These are phyloP conservation scores for Suhomyces coccinellae DNA, from an alignment of 1,139 yeast genomes.

Conservation along the genomic window DNA sequence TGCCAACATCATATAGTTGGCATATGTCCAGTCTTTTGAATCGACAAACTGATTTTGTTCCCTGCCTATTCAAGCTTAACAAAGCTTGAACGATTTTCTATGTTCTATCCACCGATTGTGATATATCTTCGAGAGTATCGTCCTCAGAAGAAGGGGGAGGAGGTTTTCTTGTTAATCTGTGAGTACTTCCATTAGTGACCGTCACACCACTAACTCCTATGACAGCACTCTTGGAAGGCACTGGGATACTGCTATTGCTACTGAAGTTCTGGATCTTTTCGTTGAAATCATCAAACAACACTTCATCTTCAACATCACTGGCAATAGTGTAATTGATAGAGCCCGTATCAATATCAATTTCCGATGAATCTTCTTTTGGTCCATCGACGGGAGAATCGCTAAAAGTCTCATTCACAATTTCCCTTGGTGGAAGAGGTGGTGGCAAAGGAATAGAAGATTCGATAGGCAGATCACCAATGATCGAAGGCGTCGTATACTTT, in stretches of 20 bases:
- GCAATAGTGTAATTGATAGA: slow-evolving; percentile 4
- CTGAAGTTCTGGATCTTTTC: slow-evolving; percentile 10
- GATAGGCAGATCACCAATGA: background rate
- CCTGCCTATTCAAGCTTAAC: too few species aligned
- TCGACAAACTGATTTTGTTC: too few species aligned
- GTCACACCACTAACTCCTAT: slow-evolving; percentile 6
- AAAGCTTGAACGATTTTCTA: too few species aligned
- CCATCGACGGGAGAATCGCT: background rate
- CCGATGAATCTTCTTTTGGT: background rate
- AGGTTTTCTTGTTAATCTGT: slow-evolving; percentile 14
- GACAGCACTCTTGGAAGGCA: background rate
- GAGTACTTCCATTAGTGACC: background rate
- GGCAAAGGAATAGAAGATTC: background rate
- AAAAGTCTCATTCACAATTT: background rate
- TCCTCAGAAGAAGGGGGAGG: slow-evolving; percentile 10
- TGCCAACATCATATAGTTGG: too few species aligned
- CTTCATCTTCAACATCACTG: slow-evolving; percentile 10
- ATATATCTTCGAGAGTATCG: too few species aligned
- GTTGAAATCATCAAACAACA: slow-evolving; percentile 7
- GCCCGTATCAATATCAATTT: slow-evolving; percentile 1
- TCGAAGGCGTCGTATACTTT: background rate
- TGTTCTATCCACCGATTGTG: too few species aligned
- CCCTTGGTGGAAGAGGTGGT: slow-evolving; percentile 7
- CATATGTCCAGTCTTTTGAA: too few species aligned
- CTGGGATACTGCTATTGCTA: slow-evolving; percentile 3